Evolutionary conservation across 148 eudicot genomes (phyloP).

Genomic region (Bassia scoparia): DNA sequence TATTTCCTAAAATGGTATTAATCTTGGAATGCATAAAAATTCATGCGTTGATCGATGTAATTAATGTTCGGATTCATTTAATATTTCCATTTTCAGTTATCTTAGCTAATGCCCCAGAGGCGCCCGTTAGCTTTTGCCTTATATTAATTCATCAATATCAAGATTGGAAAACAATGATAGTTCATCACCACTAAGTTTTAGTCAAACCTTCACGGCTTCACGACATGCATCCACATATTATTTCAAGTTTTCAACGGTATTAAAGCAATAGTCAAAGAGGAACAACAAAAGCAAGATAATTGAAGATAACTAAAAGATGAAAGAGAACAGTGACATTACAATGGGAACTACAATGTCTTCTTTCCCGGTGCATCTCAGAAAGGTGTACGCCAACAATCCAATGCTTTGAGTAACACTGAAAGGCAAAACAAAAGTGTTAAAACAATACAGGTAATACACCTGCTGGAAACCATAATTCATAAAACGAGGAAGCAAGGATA

Average conservation of each 20-base stretch:
- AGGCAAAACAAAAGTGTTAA: constrained; percentile 13
- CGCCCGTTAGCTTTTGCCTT: too few species aligned
- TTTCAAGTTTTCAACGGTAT: not conserved
- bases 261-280: not conserved
- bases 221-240: not conserved
- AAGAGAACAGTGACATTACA: constrained; percentile 38
- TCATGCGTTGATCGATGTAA: too few species aligned
- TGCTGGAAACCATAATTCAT: constrained; percentile 8
- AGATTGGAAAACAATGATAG: too few species aligned
- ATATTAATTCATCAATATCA: too few species aligned
- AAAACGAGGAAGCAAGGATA: not conserved
- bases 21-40: too few species aligned
- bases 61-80: too few species aligned
- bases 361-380: constrained; percentile 82
- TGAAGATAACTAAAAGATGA: not conserved
- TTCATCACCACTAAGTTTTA: too few species aligned
- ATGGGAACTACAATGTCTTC: constrained; percentile 98
- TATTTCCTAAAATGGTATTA: too few species aligned
- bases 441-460: not conserved
- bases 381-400: constrained; percentile 88
- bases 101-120: too few species aligned
- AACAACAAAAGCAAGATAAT: not conserved
- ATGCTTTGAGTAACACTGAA: constrained; percentile 60
- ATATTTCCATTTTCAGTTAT: too few species aligned
- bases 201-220: too few species aligned